Evolutionary conservation across 768 basidiomycete genomes (phyloP).

Genomic region (Ephemerocybe angulata): DNA sequence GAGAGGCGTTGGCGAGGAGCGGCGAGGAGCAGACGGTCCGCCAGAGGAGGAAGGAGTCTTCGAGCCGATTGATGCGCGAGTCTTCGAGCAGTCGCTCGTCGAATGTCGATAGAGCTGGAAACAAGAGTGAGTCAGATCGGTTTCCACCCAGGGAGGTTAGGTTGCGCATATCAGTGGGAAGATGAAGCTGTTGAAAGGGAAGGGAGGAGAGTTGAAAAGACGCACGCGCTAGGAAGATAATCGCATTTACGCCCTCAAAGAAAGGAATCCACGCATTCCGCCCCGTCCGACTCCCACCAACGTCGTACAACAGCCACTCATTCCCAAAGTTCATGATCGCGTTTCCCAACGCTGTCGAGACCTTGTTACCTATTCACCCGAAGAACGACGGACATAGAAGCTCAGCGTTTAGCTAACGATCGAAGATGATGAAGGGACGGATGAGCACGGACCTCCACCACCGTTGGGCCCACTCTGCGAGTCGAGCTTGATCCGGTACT

Average conservation of each 20-base stretch:
- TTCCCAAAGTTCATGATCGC: constrained; percentile 26
- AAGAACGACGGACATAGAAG: no score
- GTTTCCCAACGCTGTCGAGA: constrained; percentile 12
- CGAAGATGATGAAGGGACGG: not conserved
- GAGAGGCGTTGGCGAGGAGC: constrained; percentile 53
- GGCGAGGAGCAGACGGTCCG: constrained; percentile 62
- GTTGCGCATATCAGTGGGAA: constrained; percentile 47
- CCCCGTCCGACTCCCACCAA: constrained; percentile 72
- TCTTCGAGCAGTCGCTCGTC: constrained; percentile 75
- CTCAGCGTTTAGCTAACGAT: no score
- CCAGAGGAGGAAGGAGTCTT: constrained; percentile 74
- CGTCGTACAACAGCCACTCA: constrained; percentile 67
- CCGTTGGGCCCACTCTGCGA: constrained; percentile 20
- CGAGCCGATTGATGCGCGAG: constrained; percentile 62
- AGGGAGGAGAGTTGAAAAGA: constrained; percentile 7
- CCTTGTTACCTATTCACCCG: no score
- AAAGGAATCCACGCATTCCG: constrained; percentile 80
- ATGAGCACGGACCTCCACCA: constrained; percentile 19
- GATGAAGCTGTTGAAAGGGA: constrained; percentile 20
- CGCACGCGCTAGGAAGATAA: constrained; percentile 56
- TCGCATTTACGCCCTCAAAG: constrained; percentile 73
- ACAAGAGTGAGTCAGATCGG: constrained; percentile 42
- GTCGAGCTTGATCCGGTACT: constrained; percentile 51
- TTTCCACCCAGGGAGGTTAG: not conserved
- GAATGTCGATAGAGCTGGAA: constrained; percentile 72